Evolutionary conservation across 148 eudicot genomes (phyloP), one percentile per base, ranked within the genome.

Genomic region (Fallopia convolvulus): DNA sequence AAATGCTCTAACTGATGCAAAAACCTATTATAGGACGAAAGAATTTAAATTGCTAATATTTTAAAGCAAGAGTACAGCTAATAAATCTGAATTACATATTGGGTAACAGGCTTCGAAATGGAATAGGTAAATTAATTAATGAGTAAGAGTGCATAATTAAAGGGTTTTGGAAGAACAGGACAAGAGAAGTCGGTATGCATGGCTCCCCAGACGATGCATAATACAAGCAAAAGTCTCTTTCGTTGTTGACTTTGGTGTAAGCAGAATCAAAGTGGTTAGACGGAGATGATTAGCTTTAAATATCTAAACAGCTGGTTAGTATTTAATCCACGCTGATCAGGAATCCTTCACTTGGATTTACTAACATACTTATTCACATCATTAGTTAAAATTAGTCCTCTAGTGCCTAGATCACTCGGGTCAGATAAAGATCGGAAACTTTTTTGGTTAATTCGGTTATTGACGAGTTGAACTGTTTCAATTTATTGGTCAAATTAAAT

Each of bases 91-190:
- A 68, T 1, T 68, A 68, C 46, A 61, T 5, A 12, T 55, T 18
- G 26, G 60, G 61, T 63, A 33, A 63, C 30, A 10, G 11, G 30
- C 6, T 33, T 30, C 0, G 39, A 26, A 63, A 63, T 26, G 40
- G 70, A 30, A 30, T 26, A 26, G 30, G 30, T 6, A 44, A 11
- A 44, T 44, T 26, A 32, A 63, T 63, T 63, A 63, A 26, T 63
- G 4, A 12, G 14, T 1, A 63, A 63, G 70, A 26, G 18, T 0
- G 36, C 70, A 63, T 26, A 12, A 63, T 63, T 63, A 63, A 10
- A 68, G 72, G 72, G 46, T 66, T 6, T 11, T 14, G 72, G 18
- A 39, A 68, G 72, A 68, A 68, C 11, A 68, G 11, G 72, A 68
- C 72, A 68, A 39, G 17, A 2, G 21, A 68, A 39, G n/a, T 68